A percentile compares a stretch with the other conserved stretches of the same genome.
Evolutionary conservation across 2,329 filamentous ascomycete genomes (phyloP).

Genomic region (Chaetomiaceae sp.): DNA sequence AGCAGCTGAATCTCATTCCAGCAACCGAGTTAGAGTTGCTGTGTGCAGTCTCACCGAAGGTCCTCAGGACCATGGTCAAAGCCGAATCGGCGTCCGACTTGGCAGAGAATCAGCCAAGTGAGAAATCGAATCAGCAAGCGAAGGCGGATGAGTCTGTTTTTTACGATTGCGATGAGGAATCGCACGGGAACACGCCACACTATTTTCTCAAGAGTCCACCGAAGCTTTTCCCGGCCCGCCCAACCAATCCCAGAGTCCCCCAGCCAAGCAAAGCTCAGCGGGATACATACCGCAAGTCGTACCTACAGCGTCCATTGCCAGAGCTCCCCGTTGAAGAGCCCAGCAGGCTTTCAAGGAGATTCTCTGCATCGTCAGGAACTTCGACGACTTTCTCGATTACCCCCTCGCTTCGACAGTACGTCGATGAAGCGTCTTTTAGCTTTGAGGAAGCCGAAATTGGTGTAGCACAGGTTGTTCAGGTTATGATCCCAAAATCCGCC

Average conservation of each 20-base stretch:
- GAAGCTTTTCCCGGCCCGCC: slow-evolving; percentile 22
- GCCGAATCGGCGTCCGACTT: neutral
- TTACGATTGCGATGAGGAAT: slow-evolving; percentile 3
- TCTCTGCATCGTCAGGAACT: slow-evolving; percentile 19
- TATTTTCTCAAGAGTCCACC: slow-evolving; percentile 32
- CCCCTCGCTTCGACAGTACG: slow-evolving; percentile 23
- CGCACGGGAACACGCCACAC: neutral
- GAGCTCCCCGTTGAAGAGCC: slow-evolving; percentile 24
- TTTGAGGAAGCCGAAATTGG: slow-evolving; percentile 26
- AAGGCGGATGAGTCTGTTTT: slow-evolving; percentile 19
- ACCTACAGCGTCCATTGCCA: slow-evolving; percentile 29
- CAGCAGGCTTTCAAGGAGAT: slow-evolving; percentile 10
- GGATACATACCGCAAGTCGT: slow-evolving; percentile 24
- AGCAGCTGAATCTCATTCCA: slow-evolving; percentile 44
- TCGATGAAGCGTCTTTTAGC: slow-evolving; percentile 21
- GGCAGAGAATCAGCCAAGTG: neutral
- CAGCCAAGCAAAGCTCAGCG: slow-evolving; percentile 32
- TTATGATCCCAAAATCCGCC: no score
- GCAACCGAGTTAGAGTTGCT: slow-evolving; percentile 18
- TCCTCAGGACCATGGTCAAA: neutral
- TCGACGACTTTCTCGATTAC: slow-evolving; percentile 26
- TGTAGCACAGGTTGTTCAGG: slow-evolving; percentile 20
- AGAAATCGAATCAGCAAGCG: neutral
- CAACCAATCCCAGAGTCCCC: slow-evolving; percentile 18
- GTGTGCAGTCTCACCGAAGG: slow-evolving; percentile 10